Base-by-base conservation (phyloP, 2,329 filamentous ascomycete genomes). In the Juglanconis sp. region DNA sequence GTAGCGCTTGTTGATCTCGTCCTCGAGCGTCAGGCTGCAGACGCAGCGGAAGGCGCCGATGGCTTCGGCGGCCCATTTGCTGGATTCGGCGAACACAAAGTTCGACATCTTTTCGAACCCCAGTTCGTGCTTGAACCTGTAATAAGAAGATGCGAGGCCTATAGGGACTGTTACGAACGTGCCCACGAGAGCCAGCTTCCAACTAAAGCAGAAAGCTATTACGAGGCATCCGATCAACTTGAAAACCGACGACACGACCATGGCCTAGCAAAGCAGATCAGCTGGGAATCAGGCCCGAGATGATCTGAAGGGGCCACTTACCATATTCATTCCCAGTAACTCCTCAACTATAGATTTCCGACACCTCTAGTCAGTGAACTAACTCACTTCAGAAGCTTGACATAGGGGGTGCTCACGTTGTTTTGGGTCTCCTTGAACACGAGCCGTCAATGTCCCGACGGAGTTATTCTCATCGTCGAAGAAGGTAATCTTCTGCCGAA, bases 31-130 rank as follows among this genome's bases (percentile, higher is more conserved):
- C 17, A 92, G 77, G 1, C 87, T 82, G 0, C 87, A 77, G 5
- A 92, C 89, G 0, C 90, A 92, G 9, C 89, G 81, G 70, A 91
- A 90, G 0, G 89, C 89, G 1, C 86, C 82, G 46, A 92, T 89
- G 4, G 88, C 84, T 70, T 93, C 90, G 1, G 88, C 84, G 0
- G 88, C 89, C 66, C 92, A 91, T 66, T 89, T 85, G 24, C 89
- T 90, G 67, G 87, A 91, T 65, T 88, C 84, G 15, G 83, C 80
- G 65, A 91, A 92, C 0, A 91, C 86, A 10, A 79, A 80, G 1
- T 83, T 81, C 65, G 89, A 89, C 79, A 89, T 83, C 66, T 83
- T 80, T 63, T 89, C 87, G 61, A 91, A 90, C 63, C 87, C 76
- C n/a, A 86, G 71, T 70, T 89, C 87, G 65, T 83, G 84, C 63